Percentiles rank a stretch among this genome's conserved stretches.
phyloP scores from a whole-genome alignment of 129 eudicot genomes.

The Erigeron canadensis region DNA sequence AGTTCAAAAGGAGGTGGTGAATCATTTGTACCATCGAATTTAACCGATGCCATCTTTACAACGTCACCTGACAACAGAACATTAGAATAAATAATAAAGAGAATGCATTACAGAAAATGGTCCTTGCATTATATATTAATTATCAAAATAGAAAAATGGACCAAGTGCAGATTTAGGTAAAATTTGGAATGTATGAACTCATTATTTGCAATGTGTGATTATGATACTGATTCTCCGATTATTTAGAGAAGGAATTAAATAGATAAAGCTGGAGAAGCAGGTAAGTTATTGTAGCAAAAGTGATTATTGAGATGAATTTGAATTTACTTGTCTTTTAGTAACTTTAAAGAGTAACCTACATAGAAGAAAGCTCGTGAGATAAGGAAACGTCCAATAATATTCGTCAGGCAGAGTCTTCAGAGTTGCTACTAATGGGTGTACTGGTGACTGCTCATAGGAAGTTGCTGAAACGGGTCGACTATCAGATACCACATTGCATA shows the following conservation, averaged over 20 bases:
- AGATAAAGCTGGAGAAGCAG: too few relatives aligned
- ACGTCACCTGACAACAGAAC: slow-evolving; percentile 64
- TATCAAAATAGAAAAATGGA: not conserved
- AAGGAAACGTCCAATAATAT: slow-evolving; percentile 62
- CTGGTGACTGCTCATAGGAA: slow-evolving; percentile 61
- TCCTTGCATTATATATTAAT: not conserved
- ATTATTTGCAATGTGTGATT: not conserved
- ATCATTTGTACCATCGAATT: slow-evolving; percentile 31
- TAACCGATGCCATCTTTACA: slow-evolving; percentile 67
- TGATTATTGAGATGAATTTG: not conserved
- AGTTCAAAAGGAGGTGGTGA: slow-evolving; percentile 19
- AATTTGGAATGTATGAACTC: not conserved
- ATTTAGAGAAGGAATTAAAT: too few relatives aligned
- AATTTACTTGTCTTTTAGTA: not conserved
- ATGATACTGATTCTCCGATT: too few relatives aligned
- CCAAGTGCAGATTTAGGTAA: not conserved
- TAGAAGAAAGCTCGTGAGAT: slow-evolving; percentile 61
- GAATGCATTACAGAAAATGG: not conserved
- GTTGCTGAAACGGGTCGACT: slow-evolving; percentile 65
- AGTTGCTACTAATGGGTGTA: slow-evolving; percentile 59
- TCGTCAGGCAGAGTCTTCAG: slow-evolving; percentile 63
- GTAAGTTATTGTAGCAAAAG: not conserved
- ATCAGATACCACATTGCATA: not conserved
- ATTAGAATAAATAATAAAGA: slow-evolving; percentile 4
- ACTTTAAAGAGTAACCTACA: slow-evolving; percentile 37